A percentile compares a stretch with the other conserved stretches of the same genome.
Evolutionary conservation across 208 protist genomes (phyloP).

Genomic region (Acanthamoeba lenticulata): DNA sequence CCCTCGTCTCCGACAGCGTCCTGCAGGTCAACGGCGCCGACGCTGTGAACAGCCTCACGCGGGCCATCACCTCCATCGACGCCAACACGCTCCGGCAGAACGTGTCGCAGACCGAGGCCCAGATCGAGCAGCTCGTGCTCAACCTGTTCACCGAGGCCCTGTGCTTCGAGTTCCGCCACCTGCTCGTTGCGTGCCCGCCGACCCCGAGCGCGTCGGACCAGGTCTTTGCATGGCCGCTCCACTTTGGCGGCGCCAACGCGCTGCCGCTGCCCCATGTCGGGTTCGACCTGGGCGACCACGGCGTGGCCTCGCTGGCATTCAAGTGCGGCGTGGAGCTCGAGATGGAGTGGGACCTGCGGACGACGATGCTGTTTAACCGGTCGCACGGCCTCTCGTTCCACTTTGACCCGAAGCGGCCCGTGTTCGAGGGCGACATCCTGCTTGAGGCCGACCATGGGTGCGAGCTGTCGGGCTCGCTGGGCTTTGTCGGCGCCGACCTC

Average conservation of each 20-base stretch:
- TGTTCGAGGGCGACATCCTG: not conserved
- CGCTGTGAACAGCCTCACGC: not conserved
- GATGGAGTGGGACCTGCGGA: not conserved
- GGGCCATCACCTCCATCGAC: not conserved
- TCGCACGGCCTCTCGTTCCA: conserved; percentile 31
- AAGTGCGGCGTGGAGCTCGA: not conserved
- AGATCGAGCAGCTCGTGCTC: conserved; percentile 37
- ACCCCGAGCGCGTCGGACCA: not conserved
- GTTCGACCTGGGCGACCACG: conserved; percentile 38
- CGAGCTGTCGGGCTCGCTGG: not conserved
- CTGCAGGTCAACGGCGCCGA: not conserved
- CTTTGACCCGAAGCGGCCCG: not conserved
- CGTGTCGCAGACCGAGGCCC: not conserved
- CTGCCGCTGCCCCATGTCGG: not conserved
- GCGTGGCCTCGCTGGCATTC: not conserved
- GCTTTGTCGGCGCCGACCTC: conserved; percentile 46
- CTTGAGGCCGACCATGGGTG: not conserved
- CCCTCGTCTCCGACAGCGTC: not conserved
- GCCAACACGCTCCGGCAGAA: not conserved
- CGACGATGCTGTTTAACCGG: conserved; percentile 19
- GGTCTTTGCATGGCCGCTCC: conserved; percentile 41
- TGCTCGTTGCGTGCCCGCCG: not conserved
- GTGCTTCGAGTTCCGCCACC: not conserved
- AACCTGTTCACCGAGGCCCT: conserved; percentile 39
- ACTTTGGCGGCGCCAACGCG: not conserved